Evolutionary conservation across 345 rosid species (phyloP).

Genomic region (Nephelium lappaceum): DNA sequence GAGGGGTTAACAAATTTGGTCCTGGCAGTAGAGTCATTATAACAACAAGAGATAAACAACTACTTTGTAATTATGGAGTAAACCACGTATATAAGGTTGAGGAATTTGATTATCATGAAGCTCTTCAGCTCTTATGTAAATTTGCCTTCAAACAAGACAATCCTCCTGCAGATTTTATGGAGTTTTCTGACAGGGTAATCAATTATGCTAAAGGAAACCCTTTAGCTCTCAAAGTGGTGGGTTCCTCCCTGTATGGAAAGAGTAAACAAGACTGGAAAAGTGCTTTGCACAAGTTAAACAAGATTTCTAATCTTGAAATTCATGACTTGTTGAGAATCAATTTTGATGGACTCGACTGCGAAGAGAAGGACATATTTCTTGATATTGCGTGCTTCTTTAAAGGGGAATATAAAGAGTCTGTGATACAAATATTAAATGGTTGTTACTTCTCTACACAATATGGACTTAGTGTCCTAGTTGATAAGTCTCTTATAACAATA

Average conservation of each 20-base stretch:
- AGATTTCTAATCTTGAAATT: not conserved
- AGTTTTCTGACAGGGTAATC: not conserved
- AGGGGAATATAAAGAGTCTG: not conserved
- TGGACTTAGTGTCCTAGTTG: not conserved
- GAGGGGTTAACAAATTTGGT: not conserved
- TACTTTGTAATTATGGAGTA: constrained; percentile 32
- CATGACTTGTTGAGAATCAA: constrained; percentile 12
- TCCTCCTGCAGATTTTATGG: not conserved
- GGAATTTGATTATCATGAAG: constrained; percentile 2
- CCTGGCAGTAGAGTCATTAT: not conserved
- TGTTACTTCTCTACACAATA: not conserved
- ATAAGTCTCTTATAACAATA: not conserved
- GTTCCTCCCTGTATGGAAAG: not conserved
- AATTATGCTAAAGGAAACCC: constrained; percentile 25
- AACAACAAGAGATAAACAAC: constrained; percentile 9
- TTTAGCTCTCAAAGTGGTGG: constrained; percentile 26
- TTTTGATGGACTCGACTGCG: not conserved
- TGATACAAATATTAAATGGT: not conserved
- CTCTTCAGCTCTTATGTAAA: constrained; percentile 23
- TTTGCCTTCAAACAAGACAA: constrained; percentile 16
- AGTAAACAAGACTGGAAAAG: constrained; percentile 5
- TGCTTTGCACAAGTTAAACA: not conserved
- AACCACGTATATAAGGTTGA: not conserved
- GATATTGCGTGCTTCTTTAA: constrained; percentile 38
- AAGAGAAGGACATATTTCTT: constrained; percentile 38